These are phyloP conservation scores for Fusarium foetens DNA, from an alignment of 2,329 filamentous ascomycete genomes.

Conservation along the genomic window DNA sequence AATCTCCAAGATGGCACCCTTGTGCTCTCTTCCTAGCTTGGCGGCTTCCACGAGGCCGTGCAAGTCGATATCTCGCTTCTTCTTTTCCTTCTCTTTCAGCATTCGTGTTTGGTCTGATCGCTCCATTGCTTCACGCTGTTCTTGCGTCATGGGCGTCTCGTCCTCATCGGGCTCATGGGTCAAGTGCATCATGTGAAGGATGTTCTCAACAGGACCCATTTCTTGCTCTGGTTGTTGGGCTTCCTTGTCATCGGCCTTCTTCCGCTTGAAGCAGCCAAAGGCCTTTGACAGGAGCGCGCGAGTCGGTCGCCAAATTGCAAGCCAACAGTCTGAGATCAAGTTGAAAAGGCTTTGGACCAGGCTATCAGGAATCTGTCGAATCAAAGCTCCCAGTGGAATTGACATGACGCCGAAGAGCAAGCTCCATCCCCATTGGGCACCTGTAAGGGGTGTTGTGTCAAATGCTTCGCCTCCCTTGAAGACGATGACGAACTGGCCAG, in stretches of 20 bases:
- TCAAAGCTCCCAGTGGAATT: slow-evolving; percentile 66
- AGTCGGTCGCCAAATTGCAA: slow-evolving; percentile 19
- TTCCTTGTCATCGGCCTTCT: slow-evolving; percentile 32
- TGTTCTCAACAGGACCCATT: slow-evolving; percentile 41
- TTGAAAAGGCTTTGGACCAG: slow-evolving; percentile 46
- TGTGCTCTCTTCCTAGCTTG: slow-evolving; percentile 39
- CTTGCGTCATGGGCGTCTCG: slow-evolving; percentile 38
- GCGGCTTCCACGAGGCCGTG: slow-evolving; percentile 47
- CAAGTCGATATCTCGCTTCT: slow-evolving; percentile 46
- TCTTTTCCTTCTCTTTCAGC: slow-evolving; percentile 28
- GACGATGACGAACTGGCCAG: slow-evolving; percentile 77
- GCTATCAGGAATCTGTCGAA: slow-evolving; percentile 54
- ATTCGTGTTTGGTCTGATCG: slow-evolving; percentile 32
- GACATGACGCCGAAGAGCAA: slow-evolving; percentile 74
- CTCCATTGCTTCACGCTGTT: slow-evolving; percentile 39
- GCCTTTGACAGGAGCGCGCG: slow-evolving; percentile 23
- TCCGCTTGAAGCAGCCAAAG: slow-evolving; percentile 39
- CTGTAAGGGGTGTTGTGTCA: slow-evolving; percentile 68
- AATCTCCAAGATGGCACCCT: slow-evolving; percentile 51
- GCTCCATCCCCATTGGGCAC: slow-evolving; percentile 75
- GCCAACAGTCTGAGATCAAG: background rate
- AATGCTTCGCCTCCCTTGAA: slow-evolving; percentile 77
- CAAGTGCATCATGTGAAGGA: slow-evolving; percentile 38
- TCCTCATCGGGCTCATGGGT: slow-evolving; percentile 21
- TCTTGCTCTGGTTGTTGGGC: slow-evolving; percentile 29